Evolutionary conservation across 805 yeast genomes (phyloP).

Genomic region (Alloascoidea africana): DNA sequence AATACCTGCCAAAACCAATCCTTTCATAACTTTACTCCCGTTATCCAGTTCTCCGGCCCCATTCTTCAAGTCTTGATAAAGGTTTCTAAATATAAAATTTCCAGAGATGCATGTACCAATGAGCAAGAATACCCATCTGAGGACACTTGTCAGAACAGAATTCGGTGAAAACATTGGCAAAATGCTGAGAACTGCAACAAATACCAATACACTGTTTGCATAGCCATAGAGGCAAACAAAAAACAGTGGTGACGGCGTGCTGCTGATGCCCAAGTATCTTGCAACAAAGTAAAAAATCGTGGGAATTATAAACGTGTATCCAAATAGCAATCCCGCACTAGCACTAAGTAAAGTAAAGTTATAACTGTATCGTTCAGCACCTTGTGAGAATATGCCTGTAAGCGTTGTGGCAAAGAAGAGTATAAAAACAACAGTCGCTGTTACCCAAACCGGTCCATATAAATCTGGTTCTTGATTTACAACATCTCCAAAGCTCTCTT

Average conservation of each 20-base stretch:
- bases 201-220: constrained; percentile 75
- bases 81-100: constrained; percentile 28
- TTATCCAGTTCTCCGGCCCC: constrained; percentile 19
- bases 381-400: constrained; percentile 40
- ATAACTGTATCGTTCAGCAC: constrained; percentile 35
- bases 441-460: constrained; percentile 86
- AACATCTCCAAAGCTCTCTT: constrained; percentile 18
- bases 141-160: constrained; percentile 21
- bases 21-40: constrained; percentile 20
- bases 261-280: constrained; percentile 37
- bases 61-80: constrained; percentile 23
- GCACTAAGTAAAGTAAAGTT: constrained; percentile 47
- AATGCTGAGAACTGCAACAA: constrained; percentile 48
- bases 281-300: constrained; percentile 32
- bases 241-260: constrained; percentile 32
- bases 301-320: constrained; percentile 62
- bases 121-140: constrained; percentile 50
- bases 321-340: constrained; percentile 58
- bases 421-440: constrained; percentile 62
- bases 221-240: constrained; percentile 73
- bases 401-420: constrained; percentile 66
- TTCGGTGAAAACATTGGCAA: constrained; percentile 35
- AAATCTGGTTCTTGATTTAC: constrained; percentile 42
- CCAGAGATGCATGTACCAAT: constrained; percentile 52
- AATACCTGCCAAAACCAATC: constrained; percentile 25